Evolutionary conservation across 768 basidiomycete species (phyloP).

Genomic region (Suillus hirtellus): DNA sequence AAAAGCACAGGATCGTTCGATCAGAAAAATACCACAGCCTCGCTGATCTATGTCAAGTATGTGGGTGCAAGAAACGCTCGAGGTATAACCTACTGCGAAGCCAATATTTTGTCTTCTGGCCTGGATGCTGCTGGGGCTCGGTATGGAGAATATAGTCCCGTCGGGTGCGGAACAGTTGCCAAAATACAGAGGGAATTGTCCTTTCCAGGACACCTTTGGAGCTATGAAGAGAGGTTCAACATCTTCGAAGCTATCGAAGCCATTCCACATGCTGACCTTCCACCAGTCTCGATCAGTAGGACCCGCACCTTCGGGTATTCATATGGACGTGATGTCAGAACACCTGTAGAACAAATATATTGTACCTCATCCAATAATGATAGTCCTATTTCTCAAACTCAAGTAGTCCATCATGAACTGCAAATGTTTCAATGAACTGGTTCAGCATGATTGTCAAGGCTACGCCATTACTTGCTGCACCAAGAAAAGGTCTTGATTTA

Average conservation of each 20-base stretch:
- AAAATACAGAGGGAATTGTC: constrained; percentile 46
- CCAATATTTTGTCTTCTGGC: constrained; percentile 53
- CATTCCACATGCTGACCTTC: constrained; percentile 44
- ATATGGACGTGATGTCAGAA: constrained; percentile 43
- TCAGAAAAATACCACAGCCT: constrained; percentile 22
- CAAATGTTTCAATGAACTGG: no score
- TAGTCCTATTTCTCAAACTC: constrained; percentile 41
- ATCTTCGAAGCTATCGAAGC: not conserved
- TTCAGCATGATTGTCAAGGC: constrained; percentile 12
- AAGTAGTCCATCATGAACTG: not conserved
- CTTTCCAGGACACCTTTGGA: constrained; percentile 22
- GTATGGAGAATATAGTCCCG: constrained; percentile 58
- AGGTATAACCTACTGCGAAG: constrained; percentile 46
- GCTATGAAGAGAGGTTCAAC: constrained; percentile 1
- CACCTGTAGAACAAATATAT: constrained; percentile 19
- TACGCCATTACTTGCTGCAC: constrained; percentile 6
- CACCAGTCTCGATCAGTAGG: constrained; percentile 38
- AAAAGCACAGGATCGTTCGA: constrained; percentile 19
- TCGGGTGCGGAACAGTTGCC: constrained; percentile 42
- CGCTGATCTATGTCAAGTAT: constrained; percentile 14
- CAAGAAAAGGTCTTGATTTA: not conserved
- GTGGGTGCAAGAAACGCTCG: not conserved
- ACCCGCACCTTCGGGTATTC: constrained; percentile 38
- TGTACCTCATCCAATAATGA: constrained; percentile 57
- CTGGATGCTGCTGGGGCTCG: constrained; percentile 52